phyloP scores from a whole-genome alignment of 2,329 filamentous ascomycete genomes.

The Nannizzia gypsea region DNA sequence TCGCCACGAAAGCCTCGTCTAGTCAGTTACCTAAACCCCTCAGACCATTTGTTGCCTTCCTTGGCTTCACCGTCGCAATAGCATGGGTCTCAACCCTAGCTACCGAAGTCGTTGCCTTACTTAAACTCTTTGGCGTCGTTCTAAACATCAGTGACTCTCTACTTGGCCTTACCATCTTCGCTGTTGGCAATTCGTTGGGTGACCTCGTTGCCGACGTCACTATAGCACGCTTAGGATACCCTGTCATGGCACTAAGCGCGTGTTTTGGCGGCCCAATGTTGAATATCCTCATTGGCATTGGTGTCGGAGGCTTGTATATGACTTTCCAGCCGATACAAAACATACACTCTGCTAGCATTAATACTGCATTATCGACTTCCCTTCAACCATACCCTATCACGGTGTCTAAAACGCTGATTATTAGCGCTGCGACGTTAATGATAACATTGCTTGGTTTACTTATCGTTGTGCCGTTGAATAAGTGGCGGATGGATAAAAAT shows the following conservation, averaged over 20 bases:
- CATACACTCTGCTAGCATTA: constrained; percentile 56
- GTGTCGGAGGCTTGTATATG: constrained; percentile 82
- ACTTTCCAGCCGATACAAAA: constrained; percentile 68
- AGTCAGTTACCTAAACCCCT: constrained; percentile 57
- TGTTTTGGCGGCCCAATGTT: constrained; percentile 98
- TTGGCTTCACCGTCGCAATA: constrained; percentile 83
- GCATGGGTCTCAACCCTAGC: constrained; percentile 96
- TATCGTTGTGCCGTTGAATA: constrained; percentile 69
- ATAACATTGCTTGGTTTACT: constrained; percentile 67
- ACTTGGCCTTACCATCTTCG: constrained; percentile 87
- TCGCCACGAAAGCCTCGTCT: constrained; percentile 42
- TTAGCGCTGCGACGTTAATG: constrained; percentile 74
- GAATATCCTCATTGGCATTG: constrained; percentile 89
- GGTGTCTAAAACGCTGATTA: constrained; percentile 71
- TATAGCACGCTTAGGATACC: constrained; percentile 82
- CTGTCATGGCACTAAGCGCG: constrained; percentile 87
- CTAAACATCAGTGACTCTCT: constrained; percentile 90
- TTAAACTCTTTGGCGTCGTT: constrained; percentile 88
- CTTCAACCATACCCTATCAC: constrained; percentile 62
- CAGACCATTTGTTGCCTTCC: constrained; percentile 68
- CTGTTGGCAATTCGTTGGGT: constrained; percentile 87
- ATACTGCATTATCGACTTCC: constrained; percentile 5
- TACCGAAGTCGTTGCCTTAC: constrained; percentile 84
- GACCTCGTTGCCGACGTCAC: constrained; percentile 93
- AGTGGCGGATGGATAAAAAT: constrained; percentile 70